Base-by-base conservation (phyloP, 2,329 filamentous ascomycete species). In the Colletotrichum acutatum region DNA sequence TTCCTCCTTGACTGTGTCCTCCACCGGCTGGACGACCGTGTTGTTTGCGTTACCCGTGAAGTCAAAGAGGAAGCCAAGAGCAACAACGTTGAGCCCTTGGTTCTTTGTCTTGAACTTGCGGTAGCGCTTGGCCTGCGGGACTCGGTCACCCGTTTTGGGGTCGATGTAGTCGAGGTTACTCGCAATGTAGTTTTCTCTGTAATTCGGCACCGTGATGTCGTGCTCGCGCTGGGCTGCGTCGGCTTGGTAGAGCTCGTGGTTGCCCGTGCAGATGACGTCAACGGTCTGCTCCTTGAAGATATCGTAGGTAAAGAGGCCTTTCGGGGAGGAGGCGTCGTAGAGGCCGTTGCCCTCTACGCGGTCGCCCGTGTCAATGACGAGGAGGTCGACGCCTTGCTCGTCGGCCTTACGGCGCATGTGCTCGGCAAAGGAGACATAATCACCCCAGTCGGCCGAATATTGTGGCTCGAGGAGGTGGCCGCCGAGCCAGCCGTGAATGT, bases 281-380 rank as follows among this genome's bases (percentile, higher is more conserved):
- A 98, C 91, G 56, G 91, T 83, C 79, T 98, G 95, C 79, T 97
- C 87, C 74, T 91, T 92, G 79, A 97, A 91, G 68, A 98, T 97
- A 75, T 96, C 93, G 79, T 95, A 96, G 1, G 94, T 95, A 81
- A 95, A 98, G 78, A 92, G 88, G 26, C 97, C 97, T 80, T 97
- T 97, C 9, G 97, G 97, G 32, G 89, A 86, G 0, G 95, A 98
- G 5, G 92, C 93, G 80, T 98, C 97, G 83, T 98, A 98, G 4
- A 99, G 89, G 1, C 96, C 97, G 80, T 98, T 98, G 46, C 96
- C 95, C 82, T 98, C 97, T 77, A 98, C 90, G 7, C 96, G 90
- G 79, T 98, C 97, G 73, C 97, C 97, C 0, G 95, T 98, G 81
- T 99, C 97, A 75, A 99, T 86, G n/a, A 99, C 86, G n/a, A 99